Conservation (phyloP, 2,329 filamentous ascomycete genomes). For the Hirsutella thompsonii region DNA sequence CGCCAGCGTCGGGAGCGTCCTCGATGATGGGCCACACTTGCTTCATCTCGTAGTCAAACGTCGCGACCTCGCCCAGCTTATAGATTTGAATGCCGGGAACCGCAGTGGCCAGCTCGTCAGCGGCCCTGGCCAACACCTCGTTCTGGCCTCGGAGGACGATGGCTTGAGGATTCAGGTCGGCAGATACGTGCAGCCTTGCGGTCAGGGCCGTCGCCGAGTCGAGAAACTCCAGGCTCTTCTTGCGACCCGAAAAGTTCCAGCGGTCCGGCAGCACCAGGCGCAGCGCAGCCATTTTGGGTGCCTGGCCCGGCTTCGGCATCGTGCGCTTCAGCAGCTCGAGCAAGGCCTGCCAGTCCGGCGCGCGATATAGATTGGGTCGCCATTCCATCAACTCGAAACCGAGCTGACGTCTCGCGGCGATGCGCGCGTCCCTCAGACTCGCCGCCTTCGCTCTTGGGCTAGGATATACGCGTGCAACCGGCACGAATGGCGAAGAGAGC, state of each 20-base stretch:
- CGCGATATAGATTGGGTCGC: constrained; percentile 14
- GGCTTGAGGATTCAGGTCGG: constrained; percentile 18
- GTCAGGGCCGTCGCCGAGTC: constrained; percentile 20
- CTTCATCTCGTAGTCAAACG: constrained; percentile 20
- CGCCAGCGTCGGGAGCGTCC: constrained; percentile 12
- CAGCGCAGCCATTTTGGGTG: constrained; percentile 21
- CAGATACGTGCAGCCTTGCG: constrained; percentile 18
- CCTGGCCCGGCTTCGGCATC: constrained; percentile 20
- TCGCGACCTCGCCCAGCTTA: constrained; percentile 21
- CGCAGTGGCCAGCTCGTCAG: constrained; percentile 18
- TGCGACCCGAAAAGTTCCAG: constrained; percentile 20
- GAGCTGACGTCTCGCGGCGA: constrained; percentile 21
- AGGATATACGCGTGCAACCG: constrained; percentile 15
- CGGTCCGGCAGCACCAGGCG: constrained; percentile 21
- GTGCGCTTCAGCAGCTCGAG: constrained; percentile 23
- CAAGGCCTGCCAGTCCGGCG: constrained; percentile 26
- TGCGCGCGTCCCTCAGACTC: constrained; percentile 9
- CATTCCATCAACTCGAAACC: constrained; percentile 18
- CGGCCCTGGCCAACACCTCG: constrained; percentile 17
- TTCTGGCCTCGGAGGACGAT: constrained; percentile 20
- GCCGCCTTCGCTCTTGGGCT: constrained; percentile 9
- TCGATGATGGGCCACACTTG: constrained; percentile 23
- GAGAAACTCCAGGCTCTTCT: constrained; percentile 19
- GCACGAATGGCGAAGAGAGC: constrained; percentile 14
- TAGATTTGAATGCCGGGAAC: constrained; percentile 20